Evolutionary conservation across 208 protist genomes (phyloP), one percentile per base, ranked within the genome.

Genomic region (Wallacemonas rigidus): DNA sequence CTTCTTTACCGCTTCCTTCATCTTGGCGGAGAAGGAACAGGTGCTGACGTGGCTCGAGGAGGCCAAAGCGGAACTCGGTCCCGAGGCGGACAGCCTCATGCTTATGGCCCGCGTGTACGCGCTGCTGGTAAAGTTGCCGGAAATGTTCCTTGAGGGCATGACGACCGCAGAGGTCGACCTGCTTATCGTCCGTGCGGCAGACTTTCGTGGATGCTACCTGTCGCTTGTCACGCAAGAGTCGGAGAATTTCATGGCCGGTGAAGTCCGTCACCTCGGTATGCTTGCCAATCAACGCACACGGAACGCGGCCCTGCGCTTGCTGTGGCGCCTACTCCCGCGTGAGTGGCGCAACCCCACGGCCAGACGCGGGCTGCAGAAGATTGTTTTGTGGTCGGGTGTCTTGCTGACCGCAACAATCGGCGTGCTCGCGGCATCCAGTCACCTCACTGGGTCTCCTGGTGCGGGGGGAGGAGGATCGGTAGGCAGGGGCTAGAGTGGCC

Each of bases 1-100:
- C n/a, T 94, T 90, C 64, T 87, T 96, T 62, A 90, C 82, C 58
- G 82, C 87, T 3, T 88, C 89, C n/a, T 74, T 94, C 38, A 72
- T 94, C 11, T 35, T 96, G 15, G 69, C 77, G 40, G 79, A 89
- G 73, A 76, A 69, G n/a, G 75, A 79, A 55, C 73, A 58, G 38
- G 85, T 96, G 45, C 74, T 91, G 12, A 71, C 56, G 12, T 88
- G 72, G 73, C 80, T 96, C 2, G 44, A 47, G 57, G 77, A 48
- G 1, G 86, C 80, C 9, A 70, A 81, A 55, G 75, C 62, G 2
- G 79, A 80, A 38, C 50, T 69, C 2, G 79, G 75, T 6, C 65
- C 51, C n/a, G 54, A 58, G 5, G 81, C 81, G n/a, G 82, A 90
- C 53, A 76, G 76, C 68, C 54, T 90, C 38, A 74, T 86, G 64